Conservation (phyloP, 257 asterid species). For the Fraxinus excelsior region DNA sequence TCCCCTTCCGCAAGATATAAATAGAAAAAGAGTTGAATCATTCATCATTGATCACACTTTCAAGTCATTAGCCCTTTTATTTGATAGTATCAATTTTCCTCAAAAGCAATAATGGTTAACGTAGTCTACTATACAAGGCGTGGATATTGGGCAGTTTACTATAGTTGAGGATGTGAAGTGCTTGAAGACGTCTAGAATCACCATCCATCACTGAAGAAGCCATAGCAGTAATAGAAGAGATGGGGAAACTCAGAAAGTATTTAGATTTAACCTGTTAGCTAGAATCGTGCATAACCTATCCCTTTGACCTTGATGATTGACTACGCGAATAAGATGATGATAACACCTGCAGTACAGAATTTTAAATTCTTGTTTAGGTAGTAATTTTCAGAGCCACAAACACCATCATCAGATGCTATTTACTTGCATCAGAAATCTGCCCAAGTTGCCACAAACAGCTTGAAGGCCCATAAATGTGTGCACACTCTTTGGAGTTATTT, state of each 20-base stretch:
- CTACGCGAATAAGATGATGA: conserved; percentile 79
- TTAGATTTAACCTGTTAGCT: conserved; percentile 12
- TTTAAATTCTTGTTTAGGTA: conserved; percentile 4
- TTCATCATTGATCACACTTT: not conserved
- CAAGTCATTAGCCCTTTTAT: not conserved
- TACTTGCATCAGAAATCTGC: not conserved
- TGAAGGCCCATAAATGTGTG: not conserved
- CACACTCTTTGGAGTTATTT: not conserved
- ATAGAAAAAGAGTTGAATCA: not conserved
- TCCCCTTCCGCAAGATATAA: not conserved
- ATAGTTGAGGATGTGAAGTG: not conserved
- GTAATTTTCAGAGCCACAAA: not conserved
- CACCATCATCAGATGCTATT: not conserved
- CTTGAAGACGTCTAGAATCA: not conserved
- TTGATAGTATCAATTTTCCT: not conserved
- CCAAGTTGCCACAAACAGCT: not conserved
- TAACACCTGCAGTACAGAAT: conserved; percentile 54
- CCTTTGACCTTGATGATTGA: conserved; percentile 52
- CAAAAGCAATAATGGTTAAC: not conserved
- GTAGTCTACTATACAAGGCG: not conserved
- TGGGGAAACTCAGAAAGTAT: not conserved
- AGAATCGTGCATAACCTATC: conserved; percentile 34
- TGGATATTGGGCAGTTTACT: not conserved
- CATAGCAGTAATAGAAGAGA: not conserved
- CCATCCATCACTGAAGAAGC: not conserved